Conservation (phyloP, 805 yeast species). For the Torulaspora delbrueckii region DNA sequence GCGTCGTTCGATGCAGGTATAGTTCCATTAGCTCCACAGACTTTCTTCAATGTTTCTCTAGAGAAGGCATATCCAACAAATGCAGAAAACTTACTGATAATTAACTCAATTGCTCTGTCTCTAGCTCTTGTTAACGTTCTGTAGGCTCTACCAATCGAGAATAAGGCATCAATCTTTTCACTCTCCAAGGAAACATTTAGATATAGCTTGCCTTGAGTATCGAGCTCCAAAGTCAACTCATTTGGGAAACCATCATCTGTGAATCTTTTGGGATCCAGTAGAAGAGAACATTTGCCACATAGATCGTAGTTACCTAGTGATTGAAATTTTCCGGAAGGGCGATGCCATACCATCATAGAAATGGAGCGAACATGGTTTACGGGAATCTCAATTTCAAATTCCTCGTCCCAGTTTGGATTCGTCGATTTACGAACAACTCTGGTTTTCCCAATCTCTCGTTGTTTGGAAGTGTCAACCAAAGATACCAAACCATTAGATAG, state of each 20-base stretch:
- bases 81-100: constrained; percentile 68
- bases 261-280: constrained; percentile 57
- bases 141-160: constrained; percentile 71
- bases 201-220: constrained; percentile 62
- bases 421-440: constrained; percentile 53
- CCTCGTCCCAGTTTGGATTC: constrained; percentile 85
- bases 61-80: constrained; percentile 58
- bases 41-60: constrained; percentile 48
- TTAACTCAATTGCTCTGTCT: constrained; percentile 59
- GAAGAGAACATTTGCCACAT: constrained; percentile 59
- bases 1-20: constrained; percentile 42
- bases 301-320: constrained; percentile 50
- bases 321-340: constrained; percentile 35
- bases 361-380: constrained; percentile 44
- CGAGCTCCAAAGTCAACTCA: constrained; percentile 54
- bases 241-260: constrained; percentile 65
- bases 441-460: constrained; percentile 62
- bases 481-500: constrained; percentile 56
- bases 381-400: constrained; percentile 53
- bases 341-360: constrained; percentile 69
- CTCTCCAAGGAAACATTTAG: constrained; percentile 71
- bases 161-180: constrained; percentile 75
- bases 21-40: constrained; percentile 50
- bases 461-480: constrained; percentile 50
- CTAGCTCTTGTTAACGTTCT: constrained; percentile 58